Evolutionary conservation across 2,329 filamentous ascomycete genomes (phyloP).

Genomic region (Clonostachys solani): DNA sequence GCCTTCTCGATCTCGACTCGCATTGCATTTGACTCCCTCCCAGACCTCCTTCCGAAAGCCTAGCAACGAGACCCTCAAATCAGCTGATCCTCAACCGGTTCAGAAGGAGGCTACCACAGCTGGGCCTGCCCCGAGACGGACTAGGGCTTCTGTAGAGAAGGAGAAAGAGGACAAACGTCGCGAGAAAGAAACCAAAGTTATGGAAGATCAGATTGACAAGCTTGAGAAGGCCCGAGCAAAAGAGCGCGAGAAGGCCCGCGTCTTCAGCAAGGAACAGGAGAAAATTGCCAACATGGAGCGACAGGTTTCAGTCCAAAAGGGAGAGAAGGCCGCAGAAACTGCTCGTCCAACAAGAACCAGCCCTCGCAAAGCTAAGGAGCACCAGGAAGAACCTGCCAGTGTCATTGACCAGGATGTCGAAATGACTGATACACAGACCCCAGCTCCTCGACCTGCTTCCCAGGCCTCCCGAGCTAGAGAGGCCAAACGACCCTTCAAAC

Average conservation of each 20-base stretch:
- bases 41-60: conserved; percentile 31
- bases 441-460: conserved; percentile 16
- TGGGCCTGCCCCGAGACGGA: conserved; percentile 39
- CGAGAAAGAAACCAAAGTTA: conserved; percentile 59
- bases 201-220: conserved; percentile 56
- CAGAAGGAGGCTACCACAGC: conserved; percentile 29
- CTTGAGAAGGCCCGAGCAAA: conserved; percentile 66
- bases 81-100: neutral
- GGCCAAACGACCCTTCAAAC: conserved; percentile 57
- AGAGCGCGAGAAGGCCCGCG: conserved; percentile 63
- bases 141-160: conserved; percentile 55
- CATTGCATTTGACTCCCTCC: conserved; percentile 36
- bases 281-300: conserved; percentile 48
- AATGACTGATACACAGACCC: conserved; percentile 49
- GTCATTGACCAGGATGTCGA: conserved; percentile 42
- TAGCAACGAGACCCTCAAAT: neutral
- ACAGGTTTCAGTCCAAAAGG: conserved; percentile 26
- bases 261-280: conserved; percentile 55
- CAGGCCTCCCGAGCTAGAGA: conserved; percentile 45
- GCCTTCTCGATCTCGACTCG: conserved; percentile 43
- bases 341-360: conserved; percentile 43
- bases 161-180: conserved; percentile 62
- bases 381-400: conserved; percentile 8
- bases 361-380: conserved; percentile 29
- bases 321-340: conserved; percentile 43